Evolutionary conservation across 345 rosid species (phyloP).

Genomic region (Dipteronia dyeriana): DNA sequence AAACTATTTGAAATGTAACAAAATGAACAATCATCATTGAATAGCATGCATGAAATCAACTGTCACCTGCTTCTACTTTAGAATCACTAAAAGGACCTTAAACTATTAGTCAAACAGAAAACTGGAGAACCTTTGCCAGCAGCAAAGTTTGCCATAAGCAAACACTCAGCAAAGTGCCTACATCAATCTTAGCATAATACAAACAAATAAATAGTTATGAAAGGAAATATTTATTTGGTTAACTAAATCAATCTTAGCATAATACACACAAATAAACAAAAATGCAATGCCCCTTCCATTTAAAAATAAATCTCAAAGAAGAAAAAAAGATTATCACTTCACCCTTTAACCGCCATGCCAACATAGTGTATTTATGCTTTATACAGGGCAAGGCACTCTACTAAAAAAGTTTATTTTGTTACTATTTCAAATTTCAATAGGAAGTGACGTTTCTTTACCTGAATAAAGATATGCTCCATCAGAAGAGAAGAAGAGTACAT

Average conservation of each 20-base stretch:
- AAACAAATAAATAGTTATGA: background rate
- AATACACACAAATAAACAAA: background rate
- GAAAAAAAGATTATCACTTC: background rate
- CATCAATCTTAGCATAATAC: background rate
- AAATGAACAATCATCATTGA: background rate
- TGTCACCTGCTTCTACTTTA: background rate
- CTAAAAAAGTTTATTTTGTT: too few relatives aligned
- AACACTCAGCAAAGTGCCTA: too few relatives aligned
- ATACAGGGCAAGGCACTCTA: too few relatives aligned
- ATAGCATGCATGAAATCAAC: background rate
- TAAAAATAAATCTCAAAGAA: too few relatives aligned
- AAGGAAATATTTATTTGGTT: background rate
- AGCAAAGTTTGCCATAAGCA: background rate
- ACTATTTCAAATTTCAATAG: background rate
- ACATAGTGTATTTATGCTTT: background rate
- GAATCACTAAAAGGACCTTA: background rate
- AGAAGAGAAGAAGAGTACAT: constrained; percentile 72
- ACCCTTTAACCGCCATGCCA: background rate
- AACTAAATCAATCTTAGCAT: background rate
- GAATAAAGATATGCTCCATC: constrained; percentile 92
- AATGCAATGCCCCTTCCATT: background rate
- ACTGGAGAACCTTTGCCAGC: background rate
- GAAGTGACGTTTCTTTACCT: constrained; percentile 42
- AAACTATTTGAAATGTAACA: background rate
- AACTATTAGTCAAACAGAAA: background rate